phyloP scores from a whole-genome alignment of 2,329 filamentous ascomycete genomes.

The Camillea tinctor region DNA sequence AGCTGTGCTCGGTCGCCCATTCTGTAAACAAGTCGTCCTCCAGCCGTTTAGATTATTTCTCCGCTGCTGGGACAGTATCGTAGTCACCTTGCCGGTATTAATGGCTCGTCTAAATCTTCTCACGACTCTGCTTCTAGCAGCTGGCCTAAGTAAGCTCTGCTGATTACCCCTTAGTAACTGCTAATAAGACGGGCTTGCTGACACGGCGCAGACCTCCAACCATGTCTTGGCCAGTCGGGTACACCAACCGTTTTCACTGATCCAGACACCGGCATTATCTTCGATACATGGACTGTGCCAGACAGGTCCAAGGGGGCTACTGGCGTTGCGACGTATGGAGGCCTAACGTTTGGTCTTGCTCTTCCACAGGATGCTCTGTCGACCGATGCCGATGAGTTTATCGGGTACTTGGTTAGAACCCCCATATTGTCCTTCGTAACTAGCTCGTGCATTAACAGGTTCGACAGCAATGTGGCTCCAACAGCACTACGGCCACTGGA shows the following conservation, averaged over 20 bases:
- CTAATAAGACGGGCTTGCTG: constrained; percentile 10
- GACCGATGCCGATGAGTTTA: constrained; percentile 53
- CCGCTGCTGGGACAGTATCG: not conserved
- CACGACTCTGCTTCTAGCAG: constrained; percentile 24
- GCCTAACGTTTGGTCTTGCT: constrained; percentile 54
- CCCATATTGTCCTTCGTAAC: not conserved
- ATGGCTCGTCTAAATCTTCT: constrained; percentile 26
- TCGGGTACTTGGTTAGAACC: constrained; percentile 53
- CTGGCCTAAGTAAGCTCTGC: constrained; percentile 19
- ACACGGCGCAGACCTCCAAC: constrained; percentile 24
- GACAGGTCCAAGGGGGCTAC: constrained; percentile 20
- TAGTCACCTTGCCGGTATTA: constrained; percentile 2
- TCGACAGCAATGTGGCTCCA: constrained; percentile 44
- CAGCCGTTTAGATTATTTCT: not conserved
- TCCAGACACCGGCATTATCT: constrained; percentile 49
- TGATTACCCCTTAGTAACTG: not conserved
- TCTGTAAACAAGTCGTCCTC: not conserved
- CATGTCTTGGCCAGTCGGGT: constrained; percentile 22
- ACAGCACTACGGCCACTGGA: constrained; percentile 45
- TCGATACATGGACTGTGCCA: constrained; percentile 48
- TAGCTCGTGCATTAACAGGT: constrained; percentile 5
- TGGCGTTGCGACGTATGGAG: constrained; percentile 40
- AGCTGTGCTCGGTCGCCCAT: not conserved
- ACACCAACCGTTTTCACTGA: constrained; percentile 41
- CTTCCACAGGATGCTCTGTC: constrained; percentile 49